Evolutionary conservation across 106 monocot species (phyloP).

Genomic region (Iris macrosiphon): DNA sequence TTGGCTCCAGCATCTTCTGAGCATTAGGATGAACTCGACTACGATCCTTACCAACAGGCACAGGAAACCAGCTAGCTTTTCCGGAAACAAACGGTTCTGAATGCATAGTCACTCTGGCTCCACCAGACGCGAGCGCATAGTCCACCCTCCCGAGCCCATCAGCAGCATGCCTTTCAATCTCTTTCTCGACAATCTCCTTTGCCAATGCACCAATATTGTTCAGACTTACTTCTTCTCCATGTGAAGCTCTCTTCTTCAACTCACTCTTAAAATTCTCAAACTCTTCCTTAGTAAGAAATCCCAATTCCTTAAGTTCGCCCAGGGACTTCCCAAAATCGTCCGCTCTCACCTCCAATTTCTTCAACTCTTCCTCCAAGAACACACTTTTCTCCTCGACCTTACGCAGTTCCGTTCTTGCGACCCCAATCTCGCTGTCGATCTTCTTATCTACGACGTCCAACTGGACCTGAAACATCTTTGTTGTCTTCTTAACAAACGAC

Average conservation of each 20-base stretch:
- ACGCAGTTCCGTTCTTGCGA: conserved; percentile 15
- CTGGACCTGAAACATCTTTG: conserved; percentile 83
- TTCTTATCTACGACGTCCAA: conserved; percentile 67
- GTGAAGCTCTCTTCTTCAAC: conserved; percentile 11
- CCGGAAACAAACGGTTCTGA: conserved; percentile 33
- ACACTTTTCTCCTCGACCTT: conserved; percentile 43
- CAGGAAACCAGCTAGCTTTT: conserved; percentile 29
- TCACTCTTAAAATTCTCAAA: conserved; percentile 33
- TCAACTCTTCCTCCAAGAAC: conserved; percentile 35
- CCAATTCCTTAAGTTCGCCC: conserved; percentile 31
- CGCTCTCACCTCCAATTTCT: conserved; percentile 35
- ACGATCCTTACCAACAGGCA: conserved; percentile 19
- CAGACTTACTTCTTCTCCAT: conserved; percentile 18
- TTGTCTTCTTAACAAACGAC: conserved; percentile 56
- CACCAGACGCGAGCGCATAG: conserved; percentile 52
- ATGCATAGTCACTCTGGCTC: conserved; percentile 41
- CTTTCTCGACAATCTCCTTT: conserved; percentile 43
- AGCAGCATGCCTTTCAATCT: conserved; percentile 58
- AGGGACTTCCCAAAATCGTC: conserved; percentile 42
- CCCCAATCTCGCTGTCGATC: conserved; percentile 37
- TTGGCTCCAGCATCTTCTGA: conserved; percentile 87
- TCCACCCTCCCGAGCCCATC: conserved; percentile 62
- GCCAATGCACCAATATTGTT: conserved; percentile 44
- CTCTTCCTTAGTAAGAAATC: conserved; percentile 47
- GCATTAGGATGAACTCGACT: conserved; percentile 39